These are phyloP conservation scores for Cladosporium colombiae DNA, from an alignment of 2,329 filamentous ascomycete species.

Conservation along the genomic window DNA sequence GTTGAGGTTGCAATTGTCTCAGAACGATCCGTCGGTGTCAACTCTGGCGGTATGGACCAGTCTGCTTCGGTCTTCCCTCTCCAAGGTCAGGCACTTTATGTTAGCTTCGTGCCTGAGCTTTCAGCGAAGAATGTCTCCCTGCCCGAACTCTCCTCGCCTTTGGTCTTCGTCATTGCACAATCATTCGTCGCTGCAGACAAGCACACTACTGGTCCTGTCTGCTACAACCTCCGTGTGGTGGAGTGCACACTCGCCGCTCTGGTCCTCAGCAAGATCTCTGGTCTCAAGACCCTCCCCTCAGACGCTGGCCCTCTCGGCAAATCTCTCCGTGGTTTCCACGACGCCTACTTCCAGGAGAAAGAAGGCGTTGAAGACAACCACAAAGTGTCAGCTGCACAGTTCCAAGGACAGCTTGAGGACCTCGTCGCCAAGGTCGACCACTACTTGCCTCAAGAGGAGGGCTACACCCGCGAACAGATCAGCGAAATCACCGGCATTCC, in stretches of 20 bases:
- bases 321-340: slow-evolving; percentile 83
- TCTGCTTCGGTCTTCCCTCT: slow-evolving; percentile 91
- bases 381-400: slow-evolving; percentile 46
- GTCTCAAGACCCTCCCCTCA: slow-evolving; percentile 64
- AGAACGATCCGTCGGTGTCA: slow-evolving; percentile 91
- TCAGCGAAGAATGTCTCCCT: slow-evolving; percentile 76
- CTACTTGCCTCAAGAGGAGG: slow-evolving; percentile 74
- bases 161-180: slow-evolving; percentile 91
- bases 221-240: slow-evolving; percentile 96
- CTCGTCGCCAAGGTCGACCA: slow-evolving; percentile 69
- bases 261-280: slow-evolving; percentile 61
- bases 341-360: slow-evolving; percentile 68
- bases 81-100: slow-evolving; percentile 82
- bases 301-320: slow-evolving; percentile 82
- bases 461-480: slow-evolving; percentile 87
- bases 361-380: slow-evolving; percentile 51
- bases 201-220: slow-evolving; percentile 85
- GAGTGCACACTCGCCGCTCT: slow-evolving; percentile 88
- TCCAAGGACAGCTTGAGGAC: slow-evolving; percentile 67
- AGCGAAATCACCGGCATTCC: slow-evolving; percentile 69
- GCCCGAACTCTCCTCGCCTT: slow-evolving; percentile 75
- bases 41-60: slow-evolving; percentile 98
- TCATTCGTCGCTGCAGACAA: slow-evolving; percentile 94
- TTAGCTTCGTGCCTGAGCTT: slow-evolving; percentile 81
- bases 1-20: slow-evolving; percentile 93